Conservation (phyloP, 352 stramenopile species). For the Phytophthora lateralis region DNA sequence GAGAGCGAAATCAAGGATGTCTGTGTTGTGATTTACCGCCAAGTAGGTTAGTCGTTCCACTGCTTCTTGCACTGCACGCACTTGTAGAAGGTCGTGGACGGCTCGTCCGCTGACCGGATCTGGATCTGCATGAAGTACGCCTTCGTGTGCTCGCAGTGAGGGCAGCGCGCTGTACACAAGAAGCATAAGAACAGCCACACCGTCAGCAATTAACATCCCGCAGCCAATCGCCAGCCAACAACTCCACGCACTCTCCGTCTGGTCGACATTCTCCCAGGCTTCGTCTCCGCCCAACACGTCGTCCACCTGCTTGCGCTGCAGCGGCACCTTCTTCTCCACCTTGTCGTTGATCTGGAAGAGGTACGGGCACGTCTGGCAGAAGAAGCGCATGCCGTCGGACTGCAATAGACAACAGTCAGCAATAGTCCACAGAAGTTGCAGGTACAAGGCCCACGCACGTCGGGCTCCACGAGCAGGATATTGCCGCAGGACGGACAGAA, state of each 20-base stretch:
- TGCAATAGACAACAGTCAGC: conserved; percentile 21
- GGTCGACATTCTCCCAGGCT: conserved; percentile 99
- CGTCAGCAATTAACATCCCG: not conserved
- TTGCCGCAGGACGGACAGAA: conserved; percentile 92
- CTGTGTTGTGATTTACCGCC: not conserved
- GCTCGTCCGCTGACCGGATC: conserved; percentile 98
- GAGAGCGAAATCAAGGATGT: conserved; percentile 2
- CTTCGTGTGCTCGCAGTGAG: conserved; percentile 94
- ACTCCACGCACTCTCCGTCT: conserved; percentile 87
- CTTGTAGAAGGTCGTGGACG: conserved; percentile 99
- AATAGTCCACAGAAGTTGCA: not conserved
- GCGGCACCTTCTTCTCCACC: conserved; percentile 88
- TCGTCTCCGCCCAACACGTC: conserved; percentile 97
- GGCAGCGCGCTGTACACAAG: conserved; percentile 83
- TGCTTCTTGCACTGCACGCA: conserved; percentile 98
- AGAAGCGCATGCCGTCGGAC: conserved; percentile 90
- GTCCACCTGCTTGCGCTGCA: conserved; percentile 98
- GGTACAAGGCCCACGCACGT: conserved; percentile 42
- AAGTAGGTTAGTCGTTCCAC: conserved; percentile 90
- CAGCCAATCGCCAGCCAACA: not conserved
- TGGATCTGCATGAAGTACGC: conserved; percentile 99
- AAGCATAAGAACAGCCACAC: not conserved
- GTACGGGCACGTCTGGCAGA: conserved; percentile 90
- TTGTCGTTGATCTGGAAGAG: conserved; percentile 89
- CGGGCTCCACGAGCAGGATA: conserved; percentile 89